Evolutionary conservation across 2,329 filamentous ascomycete genomes (phyloP), one percentile per base, ranked within the genome.

Genomic region (Mycosphaerella arachidis): DNA sequence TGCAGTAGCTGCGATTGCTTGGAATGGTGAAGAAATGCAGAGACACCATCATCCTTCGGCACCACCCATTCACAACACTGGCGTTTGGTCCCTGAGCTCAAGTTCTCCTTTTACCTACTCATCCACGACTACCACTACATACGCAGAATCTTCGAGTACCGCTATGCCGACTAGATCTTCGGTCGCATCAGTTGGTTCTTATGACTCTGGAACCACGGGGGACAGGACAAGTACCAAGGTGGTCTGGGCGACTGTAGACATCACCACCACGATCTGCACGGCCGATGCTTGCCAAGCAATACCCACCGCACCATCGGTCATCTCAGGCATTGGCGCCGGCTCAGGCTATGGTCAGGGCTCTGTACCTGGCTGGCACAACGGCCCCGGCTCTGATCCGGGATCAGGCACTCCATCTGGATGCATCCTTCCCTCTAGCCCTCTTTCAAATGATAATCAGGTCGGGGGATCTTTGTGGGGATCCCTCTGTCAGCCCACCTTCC

Each of bases 361-460:
- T 12, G 31, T 8, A 35, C 31, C 31, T 9, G 31, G 12, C 12
- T 35, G 31, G 31, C 7, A 35, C 31, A 1, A 9, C 31, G 31
- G 31, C 31, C 31, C 31, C 12, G 31, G 31, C 7, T 12, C 7
- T 35, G 31, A 12, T 35, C 31, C 31, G 12, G 31, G 31, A 35
- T 24, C 24, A 24, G 12, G 31, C n/a, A 51, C 37, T 13, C 43
- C 24, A 53, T 35, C 57, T n/a, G 57, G 29, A 12, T 67, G 58
- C 45, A 46, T 48, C 20, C 46, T 63, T 8, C 65, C 64, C 16
- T 53, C 24, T 10, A 52, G 46, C 30, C 58, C 67, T 30, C 57
- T 70, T 12, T 63, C 64, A n/a, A 70, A 66, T 54, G 40, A 60
- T 24, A 37, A 67, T 30, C 68, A 70, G 53, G 68, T 67, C 12